Conservation (phyloP, 2,329 filamentous ascomycete genomes). For the Lasiodiplodia sp. region DNA sequence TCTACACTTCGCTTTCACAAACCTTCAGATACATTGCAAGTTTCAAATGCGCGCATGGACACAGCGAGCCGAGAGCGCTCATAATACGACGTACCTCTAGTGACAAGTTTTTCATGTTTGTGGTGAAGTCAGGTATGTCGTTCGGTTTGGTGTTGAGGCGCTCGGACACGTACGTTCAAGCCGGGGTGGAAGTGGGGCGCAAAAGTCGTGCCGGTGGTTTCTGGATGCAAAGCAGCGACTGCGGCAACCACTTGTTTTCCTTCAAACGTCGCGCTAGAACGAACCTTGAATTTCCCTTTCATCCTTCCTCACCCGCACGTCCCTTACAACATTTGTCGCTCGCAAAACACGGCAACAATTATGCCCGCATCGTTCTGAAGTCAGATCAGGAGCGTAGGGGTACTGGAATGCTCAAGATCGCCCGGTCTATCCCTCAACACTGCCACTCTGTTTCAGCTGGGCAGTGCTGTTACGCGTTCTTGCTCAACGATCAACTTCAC, state of each 20-base stretch:
- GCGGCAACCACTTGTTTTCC: background rate
- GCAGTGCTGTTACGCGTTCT: slow-evolving; percentile 6
- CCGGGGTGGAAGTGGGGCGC: background rate
- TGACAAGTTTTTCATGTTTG: too few relatives aligned
- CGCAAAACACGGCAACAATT: too few relatives aligned
- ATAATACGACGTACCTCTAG: too few relatives aligned
- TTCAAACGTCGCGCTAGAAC: background rate
- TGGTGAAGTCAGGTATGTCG: background rate
- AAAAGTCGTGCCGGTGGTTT: background rate
- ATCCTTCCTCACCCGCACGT: background rate
- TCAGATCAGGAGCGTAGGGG: background rate
- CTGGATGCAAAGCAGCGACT: background rate
- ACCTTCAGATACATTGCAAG: too few relatives aligned
- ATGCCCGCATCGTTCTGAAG: too few relatives aligned
- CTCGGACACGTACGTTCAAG: background rate
- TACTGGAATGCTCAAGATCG: background rate
- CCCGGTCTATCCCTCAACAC: background rate
- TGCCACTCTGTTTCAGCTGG: background rate
- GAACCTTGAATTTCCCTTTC: too few relatives aligned
- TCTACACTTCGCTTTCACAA: too few relatives aligned
- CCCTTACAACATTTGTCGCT: too few relatives aligned
- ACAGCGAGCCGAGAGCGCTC: too few relatives aligned
- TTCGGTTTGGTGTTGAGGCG: slow-evolving; percentile 17
- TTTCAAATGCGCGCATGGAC: too few relatives aligned
- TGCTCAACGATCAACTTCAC: slow-evolving; percentile 1